These are phyloP conservation scores for Begonia peltatifolia DNA, from an alignment of 306 rosid genomes.

Conservation along the genomic window DNA sequence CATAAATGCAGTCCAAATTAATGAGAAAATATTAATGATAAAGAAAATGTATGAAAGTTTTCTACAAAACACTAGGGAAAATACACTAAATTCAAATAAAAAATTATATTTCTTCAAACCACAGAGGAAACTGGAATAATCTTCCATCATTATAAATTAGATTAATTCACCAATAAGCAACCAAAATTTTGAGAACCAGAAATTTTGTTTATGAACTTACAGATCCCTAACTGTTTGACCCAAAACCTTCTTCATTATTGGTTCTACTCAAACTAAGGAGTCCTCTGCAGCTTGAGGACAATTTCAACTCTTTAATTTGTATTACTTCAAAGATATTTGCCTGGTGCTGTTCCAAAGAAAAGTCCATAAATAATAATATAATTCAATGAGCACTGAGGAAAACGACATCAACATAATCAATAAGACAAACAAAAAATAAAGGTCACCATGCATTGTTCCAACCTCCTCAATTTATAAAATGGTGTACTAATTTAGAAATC, in stretches of 20 bases:
- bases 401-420: background rate
- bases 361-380: no score
- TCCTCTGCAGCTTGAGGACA: conserved; percentile 19
- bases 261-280: conserved; percentile 13
- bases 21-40: background rate
- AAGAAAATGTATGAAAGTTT: no score
- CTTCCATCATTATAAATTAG: no score
- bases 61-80: no score
- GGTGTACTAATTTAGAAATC: no score
- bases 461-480: background rate
- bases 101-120: no score
- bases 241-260: conserved; percentile 78
- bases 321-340: background rate
- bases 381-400: background rate
- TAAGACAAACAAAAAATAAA: background rate
- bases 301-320: conserved; percentile 15
- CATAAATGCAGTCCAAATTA: conserved; percentile 1
- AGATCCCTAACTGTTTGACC: conserved; percentile 96
- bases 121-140: no score
- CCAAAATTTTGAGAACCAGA: background rate
- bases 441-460: background rate
- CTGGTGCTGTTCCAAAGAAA: background rate
- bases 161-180: background rate
- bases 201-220: conserved; percentile 29
- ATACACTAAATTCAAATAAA: no score